Evolutionary conservation across 179 eudicot genomes (phyloP).

Genomic region (Beta lomatogona): DNA sequence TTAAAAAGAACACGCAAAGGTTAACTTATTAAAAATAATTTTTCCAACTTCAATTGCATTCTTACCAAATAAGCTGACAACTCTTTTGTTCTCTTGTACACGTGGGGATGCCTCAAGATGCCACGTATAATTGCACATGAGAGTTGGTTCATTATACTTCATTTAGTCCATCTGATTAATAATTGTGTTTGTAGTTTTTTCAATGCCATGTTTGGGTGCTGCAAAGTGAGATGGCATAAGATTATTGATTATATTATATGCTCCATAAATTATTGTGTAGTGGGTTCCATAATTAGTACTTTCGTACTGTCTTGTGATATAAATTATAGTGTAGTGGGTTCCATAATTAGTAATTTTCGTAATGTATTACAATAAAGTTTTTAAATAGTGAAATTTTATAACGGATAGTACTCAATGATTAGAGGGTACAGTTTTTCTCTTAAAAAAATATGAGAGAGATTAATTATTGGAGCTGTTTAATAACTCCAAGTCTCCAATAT

Average conservation of each 20-base stretch:
- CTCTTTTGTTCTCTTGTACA: background rate
- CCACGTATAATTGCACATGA: conserved; percentile 14
- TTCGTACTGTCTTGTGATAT: background rate
- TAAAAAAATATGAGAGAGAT: background rate
- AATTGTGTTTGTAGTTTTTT: background rate
- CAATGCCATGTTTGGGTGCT: conserved; percentile 8
- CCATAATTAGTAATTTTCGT: too few relatives aligned
- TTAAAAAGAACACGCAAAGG: too few relatives aligned
- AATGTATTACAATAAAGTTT: background rate
- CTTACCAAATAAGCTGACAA: background rate
- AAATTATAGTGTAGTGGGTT: too few relatives aligned
- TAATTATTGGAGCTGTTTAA: conserved; percentile 1
- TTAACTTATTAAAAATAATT: too few relatives aligned
- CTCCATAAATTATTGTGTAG: background rate
- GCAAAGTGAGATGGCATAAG: background rate
- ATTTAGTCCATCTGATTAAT: conserved; percentile 5
- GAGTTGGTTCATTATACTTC: background rate
- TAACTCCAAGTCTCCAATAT: too few relatives aligned
- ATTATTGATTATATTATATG: background rate
- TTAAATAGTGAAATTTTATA: background rate
- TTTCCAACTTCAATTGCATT: background rate
- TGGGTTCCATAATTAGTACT: background rate
- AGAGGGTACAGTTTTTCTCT: too few relatives aligned
- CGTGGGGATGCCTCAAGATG: background rate
- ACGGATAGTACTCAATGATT: too few relatives aligned